Conservation (phyloP, 1,139 yeast species). For the Debaryomyces fabryi region DNA sequence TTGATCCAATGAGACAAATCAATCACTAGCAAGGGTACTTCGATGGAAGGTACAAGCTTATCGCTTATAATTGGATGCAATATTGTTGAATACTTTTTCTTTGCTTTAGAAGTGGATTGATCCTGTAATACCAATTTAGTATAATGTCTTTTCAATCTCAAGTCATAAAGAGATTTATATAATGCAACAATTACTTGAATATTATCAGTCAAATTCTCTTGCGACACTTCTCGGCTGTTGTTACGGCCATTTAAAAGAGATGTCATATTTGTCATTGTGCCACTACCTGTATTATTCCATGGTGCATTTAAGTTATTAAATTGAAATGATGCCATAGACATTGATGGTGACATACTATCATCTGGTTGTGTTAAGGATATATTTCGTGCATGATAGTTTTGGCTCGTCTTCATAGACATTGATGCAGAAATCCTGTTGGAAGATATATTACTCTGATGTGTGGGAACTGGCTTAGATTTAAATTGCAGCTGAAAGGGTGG, state of each 20-base stretch:
- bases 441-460: constrained; percentile 15
- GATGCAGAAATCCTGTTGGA: constrained; percentile 10
- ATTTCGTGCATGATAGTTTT: constrained; percentile 13
- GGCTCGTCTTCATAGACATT: constrained; percentile 4
- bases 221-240: constrained; percentile 6
- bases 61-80: constrained; percentile 45
- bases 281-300: constrained; percentile 9
- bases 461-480: constrained; percentile 3
- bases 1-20: constrained; percentile 36
- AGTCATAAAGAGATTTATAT: constrained; percentile 39
- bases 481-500: constrained; percentile 8
- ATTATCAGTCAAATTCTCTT: constrained; percentile 14
- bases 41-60: constrained; percentile 44
- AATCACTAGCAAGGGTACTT: constrained; percentile 37
- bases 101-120: constrained; percentile 12
- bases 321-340: constrained; percentile 7
- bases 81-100: constrained; percentile 24
- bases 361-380: constrained; percentile 15
- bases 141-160: constrained; percentile 37
- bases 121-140: constrained; percentile 12
- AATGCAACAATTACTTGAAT: constrained; percentile 32
- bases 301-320: constrained; percentile 6
- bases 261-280: constrained; percentile 16
- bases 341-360: constrained; percentile 13
- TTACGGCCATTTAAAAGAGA: constrained; percentile 12